phyloP scores from a whole-genome alignment of 352 stramenopile genomes.

The Pythium rhizo-oryzae region DNA sequence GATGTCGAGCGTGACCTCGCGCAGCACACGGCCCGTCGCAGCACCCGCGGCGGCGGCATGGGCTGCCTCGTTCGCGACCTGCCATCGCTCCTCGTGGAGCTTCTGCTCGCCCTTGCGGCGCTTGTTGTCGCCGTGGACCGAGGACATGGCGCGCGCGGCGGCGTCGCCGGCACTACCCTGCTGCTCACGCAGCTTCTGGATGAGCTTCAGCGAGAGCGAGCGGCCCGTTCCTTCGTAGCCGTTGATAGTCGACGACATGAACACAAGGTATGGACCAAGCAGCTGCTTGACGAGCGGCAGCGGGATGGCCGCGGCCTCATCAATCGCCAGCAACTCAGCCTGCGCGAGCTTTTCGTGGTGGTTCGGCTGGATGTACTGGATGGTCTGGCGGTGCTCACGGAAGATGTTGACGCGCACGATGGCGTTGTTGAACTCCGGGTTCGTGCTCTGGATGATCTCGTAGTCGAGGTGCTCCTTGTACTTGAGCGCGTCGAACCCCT shows the following conservation, averaged over 20 bases:
- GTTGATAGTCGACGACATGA: constrained; percentile 99
- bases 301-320: constrained; percentile 99
- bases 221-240: constrained; percentile 99
- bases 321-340: constrained; percentile 97
- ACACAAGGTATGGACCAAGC: constrained; percentile 97
- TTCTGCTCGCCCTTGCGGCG: constrained; percentile 96
- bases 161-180: constrained; percentile 82
- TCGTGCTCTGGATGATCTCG: constrained; percentile 89
- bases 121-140: constrained; percentile 89
- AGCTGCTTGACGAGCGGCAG: constrained; percentile 97
- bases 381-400: constrained; percentile 95
- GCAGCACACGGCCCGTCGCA: constrained; percentile 79
- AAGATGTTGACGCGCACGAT: constrained; percentile 98
- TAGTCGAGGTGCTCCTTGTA: constrained; percentile 99
- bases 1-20: constrained; percentile 96
- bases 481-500: constrained; percentile 92
- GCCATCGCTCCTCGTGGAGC: constrained; percentile 97
- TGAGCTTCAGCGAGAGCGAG: constrained; percentile 98
- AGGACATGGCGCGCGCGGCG: constrained; percentile 53
- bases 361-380: constrained; percentile 96
- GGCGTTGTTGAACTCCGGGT: constrained; percentile 84
- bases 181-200: constrained; percentile 97
- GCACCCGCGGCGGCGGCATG: constrained; percentile 52
- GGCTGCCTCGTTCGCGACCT: constrained; percentile 88
- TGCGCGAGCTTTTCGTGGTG: constrained; percentile 97